These are phyloP conservation scores for Plasmopara halstedii DNA, from an alignment of 352 stramenopile species.

Conservation along the genomic window DNA sequence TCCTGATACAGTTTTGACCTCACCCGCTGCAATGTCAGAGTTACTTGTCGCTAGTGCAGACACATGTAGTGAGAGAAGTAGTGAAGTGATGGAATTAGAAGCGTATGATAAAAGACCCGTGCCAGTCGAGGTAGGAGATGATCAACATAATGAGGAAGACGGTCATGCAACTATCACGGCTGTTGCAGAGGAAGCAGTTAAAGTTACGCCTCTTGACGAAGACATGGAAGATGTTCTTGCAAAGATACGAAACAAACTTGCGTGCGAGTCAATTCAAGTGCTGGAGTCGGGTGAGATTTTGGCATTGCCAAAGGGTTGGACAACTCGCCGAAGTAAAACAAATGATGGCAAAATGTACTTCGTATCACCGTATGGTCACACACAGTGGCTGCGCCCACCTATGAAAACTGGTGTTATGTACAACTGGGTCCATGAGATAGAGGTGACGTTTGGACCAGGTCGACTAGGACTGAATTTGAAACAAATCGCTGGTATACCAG, in stretches of 20 bases:
- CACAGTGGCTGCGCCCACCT: slow-evolving; percentile 71
- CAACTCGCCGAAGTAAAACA: slow-evolving; percentile 72
- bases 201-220: slow-evolving; percentile 37
- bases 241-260: slow-evolving; percentile 53
- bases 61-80: background rate
- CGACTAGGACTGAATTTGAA: slow-evolving; percentile 78
- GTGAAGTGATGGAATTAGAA: background rate
- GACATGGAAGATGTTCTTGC: slow-evolving; percentile 52
- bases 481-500: slow-evolving; percentile 67
- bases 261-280: slow-evolving; percentile 53
- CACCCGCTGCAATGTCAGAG: slow-evolving; percentile 20
- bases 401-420: slow-evolving; percentile 72
- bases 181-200: slow-evolving; percentile 26
- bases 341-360: slow-evolving; percentile 83
- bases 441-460: slow-evolving; percentile 73
- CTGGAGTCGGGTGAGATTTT: slow-evolving; percentile 67
- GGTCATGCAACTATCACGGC: slow-evolving; percentile 45
- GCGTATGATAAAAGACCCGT: slow-evolving; percentile 14
- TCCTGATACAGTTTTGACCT: slow-evolving; percentile 22
- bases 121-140: slow-evolving; percentile 3
- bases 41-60: slow-evolving; percentile 10
- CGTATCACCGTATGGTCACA: slow-evolving; percentile 76
- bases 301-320: slow-evolving; percentile 72
- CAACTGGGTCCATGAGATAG: slow-evolving; percentile 78
- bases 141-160: slow-evolving; percentile 12